Conservation (phyloP, 1,139 yeast species). For the Pneumocystis murina region DNA sequence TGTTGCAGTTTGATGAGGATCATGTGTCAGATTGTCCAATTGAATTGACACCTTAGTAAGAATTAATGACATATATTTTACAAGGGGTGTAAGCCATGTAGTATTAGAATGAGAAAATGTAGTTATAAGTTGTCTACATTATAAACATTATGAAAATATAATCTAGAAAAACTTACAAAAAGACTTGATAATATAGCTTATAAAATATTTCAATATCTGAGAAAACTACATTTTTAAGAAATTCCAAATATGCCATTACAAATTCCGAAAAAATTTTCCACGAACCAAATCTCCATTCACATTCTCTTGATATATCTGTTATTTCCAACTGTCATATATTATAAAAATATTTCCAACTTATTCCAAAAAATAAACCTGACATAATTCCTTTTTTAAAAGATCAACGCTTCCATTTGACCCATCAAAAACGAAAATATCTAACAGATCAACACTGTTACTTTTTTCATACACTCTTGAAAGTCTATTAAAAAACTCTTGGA, state of each 20-base stretch:
- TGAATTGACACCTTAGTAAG: not conserved
- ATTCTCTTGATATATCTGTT: not conserved
- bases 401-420: not conserved
- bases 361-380: not conserved
- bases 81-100: conserved; percentile 1
- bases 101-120: not conserved
- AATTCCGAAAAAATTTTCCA: not conserved
- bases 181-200: not conserved
- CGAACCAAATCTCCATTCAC: not conserved
- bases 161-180: not conserved
- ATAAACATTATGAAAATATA: not conserved
- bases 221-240: not conserved
- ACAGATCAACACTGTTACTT: not conserved
- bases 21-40: not conserved
- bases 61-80: not conserved
- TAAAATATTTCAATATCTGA: not conserved
- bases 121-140: not conserved
- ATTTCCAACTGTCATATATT: not conserved
- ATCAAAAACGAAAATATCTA: not conserved
- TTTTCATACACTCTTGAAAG: not conserved
- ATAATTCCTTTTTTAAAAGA: not conserved
- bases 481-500: not conserved
- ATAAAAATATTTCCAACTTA: not conserved
- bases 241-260: not conserved
- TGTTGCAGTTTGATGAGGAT: not conserved